Base-by-base conservation (phyloP, 169 alveolate genomes). In the Plasmodium cynomolgi region DNA sequence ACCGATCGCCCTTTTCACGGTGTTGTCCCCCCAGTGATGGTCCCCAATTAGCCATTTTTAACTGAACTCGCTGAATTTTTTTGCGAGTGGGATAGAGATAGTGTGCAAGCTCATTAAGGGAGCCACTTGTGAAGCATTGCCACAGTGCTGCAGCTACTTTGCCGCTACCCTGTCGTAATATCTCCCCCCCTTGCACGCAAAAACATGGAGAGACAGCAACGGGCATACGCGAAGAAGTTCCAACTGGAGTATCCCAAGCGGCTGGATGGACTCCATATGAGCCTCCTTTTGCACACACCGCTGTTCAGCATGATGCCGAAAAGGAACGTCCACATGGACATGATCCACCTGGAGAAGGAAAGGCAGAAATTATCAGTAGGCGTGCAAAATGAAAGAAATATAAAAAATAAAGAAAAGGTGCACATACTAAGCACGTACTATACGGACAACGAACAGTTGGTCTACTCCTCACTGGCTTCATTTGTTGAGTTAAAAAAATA, bases 401-500 rank as follows among this genome's bases (percentile, higher is more conserved):
- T 82, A 71, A 81, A 80, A 31, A 44, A 71, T 82, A 91, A 71
- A 71, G 84, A 68, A 39, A 80, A 71, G 41, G 74, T 91, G n/a
- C 44, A 71, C 37, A 39, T 91, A 91, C 33, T 91, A 33, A 91
- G 73, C 26, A 91, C 84, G 34, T 72, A 91, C 83, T 91, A 91
- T 91, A 91, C 71, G 23, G 91, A 91, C 34, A 71, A 72, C 23
- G 92, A 91, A 54, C 62, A 17, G 13, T 44, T 91, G 13, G 34
- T 81, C 7, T 91, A 81, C 74, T 81, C 84, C 7, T 23, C 83
- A 72, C 83, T 91, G 83, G 73, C 83, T 39, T 62, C 84, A 17
- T 91, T 91, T 58, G 56, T 91, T 68, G 95, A 91, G 23, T 39
- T 44, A 41, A 91, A 91, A 91, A 50, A 41, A 20, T 91, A 91